A percentile compares a stretch with the other conserved stretches of the same genome.
phyloP scores from a whole-genome alignment of 176 grass and related monocot species.

The Oryza longistaminata region DNA sequence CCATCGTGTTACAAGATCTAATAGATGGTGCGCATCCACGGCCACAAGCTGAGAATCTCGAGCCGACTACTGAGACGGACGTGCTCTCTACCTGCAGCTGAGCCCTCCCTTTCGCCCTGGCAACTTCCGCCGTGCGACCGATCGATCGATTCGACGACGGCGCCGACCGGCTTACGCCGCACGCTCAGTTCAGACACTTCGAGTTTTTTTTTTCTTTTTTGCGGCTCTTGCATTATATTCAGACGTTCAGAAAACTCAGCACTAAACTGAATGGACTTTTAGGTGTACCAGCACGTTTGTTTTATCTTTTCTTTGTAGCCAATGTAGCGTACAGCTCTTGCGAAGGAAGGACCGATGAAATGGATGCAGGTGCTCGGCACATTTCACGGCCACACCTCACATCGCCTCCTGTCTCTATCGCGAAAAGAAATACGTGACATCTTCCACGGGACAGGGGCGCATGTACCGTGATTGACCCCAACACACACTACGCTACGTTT shows the following conservation, averaged over 20 bases:
- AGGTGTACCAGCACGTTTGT: neutral
- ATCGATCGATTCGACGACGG: neutral
- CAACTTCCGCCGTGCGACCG: neutral
- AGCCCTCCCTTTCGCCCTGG: neutral
- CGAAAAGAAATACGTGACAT: neutral
- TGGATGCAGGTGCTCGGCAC: neutral
- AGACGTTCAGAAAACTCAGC: neutral
- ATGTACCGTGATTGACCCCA: neutral
- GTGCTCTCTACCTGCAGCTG: constrained; percentile 13
- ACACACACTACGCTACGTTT: neutral
- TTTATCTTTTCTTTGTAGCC: neutral
- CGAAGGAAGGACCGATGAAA: neutral
- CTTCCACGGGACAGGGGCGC: neutral
- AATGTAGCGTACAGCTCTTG: neutral
- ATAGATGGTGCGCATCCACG: neutral
- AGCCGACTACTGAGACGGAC: constrained; percentile 36
- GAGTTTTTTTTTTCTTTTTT: neutral
- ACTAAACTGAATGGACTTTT: neutral
- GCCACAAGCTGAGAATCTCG: neutral
- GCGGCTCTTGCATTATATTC: neutral
- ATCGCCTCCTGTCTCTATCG: neutral
- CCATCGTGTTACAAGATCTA: neutral
- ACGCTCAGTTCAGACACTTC: neutral
- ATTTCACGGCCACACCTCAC: neutral
- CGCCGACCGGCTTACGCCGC: neutral